Conservation (phyloP, 805 yeast genomes). For the Helenozyma rhizophorensis region DNA sequence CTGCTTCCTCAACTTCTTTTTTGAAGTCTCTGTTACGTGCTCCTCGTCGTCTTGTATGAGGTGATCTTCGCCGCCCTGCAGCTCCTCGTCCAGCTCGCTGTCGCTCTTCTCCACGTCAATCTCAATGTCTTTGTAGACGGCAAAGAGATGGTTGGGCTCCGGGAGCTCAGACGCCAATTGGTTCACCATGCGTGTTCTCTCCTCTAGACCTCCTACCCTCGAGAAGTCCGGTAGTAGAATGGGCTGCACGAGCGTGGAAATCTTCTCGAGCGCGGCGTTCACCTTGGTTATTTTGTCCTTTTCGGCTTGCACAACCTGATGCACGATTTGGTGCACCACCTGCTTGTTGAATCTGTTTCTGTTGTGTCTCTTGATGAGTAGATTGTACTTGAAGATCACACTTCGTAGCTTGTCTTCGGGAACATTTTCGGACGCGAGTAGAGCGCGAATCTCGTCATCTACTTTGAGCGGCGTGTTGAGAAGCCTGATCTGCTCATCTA, state of each 20-base stretch:
- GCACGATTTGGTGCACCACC: slow-evolving; percentile 32
- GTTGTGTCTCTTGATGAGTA: slow-evolving; percentile 23
- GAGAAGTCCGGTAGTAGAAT: slow-evolving; percentile 23
- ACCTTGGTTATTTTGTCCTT: slow-evolving; percentile 23
- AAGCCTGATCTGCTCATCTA: slow-evolving; percentile 27
- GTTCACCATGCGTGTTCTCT: slow-evolving; percentile 18
- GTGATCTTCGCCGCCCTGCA: slow-evolving; percentile 3
- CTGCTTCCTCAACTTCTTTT: slow-evolving; percentile 1
- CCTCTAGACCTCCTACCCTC: slow-evolving; percentile 9
- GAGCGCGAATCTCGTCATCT: slow-evolving; percentile 13
- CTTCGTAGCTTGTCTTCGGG: slow-evolving; percentile 13
- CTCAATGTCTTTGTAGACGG: slow-evolving; percentile 7
- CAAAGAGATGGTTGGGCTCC: slow-evolving; percentile 27
- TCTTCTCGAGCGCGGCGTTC: slow-evolving; percentile 22
- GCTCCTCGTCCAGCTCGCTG: slow-evolving; percentile 7
- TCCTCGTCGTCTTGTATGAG: slow-evolving; percentile 20
- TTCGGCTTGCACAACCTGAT: slow-evolving; percentile 33
- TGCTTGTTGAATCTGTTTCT: slow-evolving; percentile 24
- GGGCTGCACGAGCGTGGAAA: slow-evolving; percentile 22
- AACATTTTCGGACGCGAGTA: slow-evolving; percentile 9
- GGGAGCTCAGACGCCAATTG: slow-evolving; percentile 29
- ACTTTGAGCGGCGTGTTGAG: slow-evolving; percentile 26
- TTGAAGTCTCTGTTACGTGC: slow-evolving; percentile 4
- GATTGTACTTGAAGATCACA: slow-evolving; percentile 21
- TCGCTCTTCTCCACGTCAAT: slow-evolving; percentile 1